A percentile compares a stretch with the other conserved stretches of the same genome.
Evolutionary conservation across 495 filamentous ascomycete species (phyloP).

Genomic region (Trypethelium eluteriae): DNA sequence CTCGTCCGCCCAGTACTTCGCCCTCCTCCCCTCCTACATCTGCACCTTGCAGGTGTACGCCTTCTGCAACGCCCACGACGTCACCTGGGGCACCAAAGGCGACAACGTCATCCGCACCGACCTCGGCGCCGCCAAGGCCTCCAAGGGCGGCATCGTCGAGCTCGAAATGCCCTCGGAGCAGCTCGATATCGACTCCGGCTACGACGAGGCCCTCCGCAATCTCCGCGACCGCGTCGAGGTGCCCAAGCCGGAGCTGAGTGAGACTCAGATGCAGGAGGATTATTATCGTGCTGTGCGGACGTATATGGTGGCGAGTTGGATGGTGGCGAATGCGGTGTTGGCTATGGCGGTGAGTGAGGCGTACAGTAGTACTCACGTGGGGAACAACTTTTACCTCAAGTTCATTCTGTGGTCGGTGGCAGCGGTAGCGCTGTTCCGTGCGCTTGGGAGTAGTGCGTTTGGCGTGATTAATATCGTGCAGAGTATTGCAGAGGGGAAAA

Average conservation of each 20-base stretch:
- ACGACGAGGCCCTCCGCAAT: slow-evolving; percentile 95
- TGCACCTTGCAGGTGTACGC: slow-evolving; percentile 97
- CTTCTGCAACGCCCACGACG: slow-evolving; percentile 99
- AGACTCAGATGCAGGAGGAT: slow-evolving; percentile 87
- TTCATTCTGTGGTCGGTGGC: slow-evolving; percentile 94
- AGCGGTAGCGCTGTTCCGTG: slow-evolving; percentile 72
- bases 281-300: slow-evolving; percentile 97
- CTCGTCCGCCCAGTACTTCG: slow-evolving; percentile 83
- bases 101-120: slow-evolving; percentile 92
- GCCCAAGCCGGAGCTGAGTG: slow-evolving; percentile 49
- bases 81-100: slow-evolving; percentile 98
- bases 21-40: slow-evolving; percentile 85
- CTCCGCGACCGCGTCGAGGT: slow-evolving; percentile 89
- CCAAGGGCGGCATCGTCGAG: slow-evolving; percentile 65
- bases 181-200: slow-evolving; percentile 94
- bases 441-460: slow-evolving; percentile 72
- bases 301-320: slow-evolving; percentile 98
- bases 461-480: slow-evolving; percentile 74
- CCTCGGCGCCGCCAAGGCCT: slow-evolving; percentile 67
- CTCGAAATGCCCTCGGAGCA: slow-evolving; percentile 97
- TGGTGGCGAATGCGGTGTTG: slow-evolving; percentile 82
- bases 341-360: slow-evolving; percentile 91
- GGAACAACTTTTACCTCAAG: slow-evolving; percentile 79
- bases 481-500: slow-evolving; percentile 74
- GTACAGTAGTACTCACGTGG: slow-evolving; percentile 61